phyloP scores from a whole-genome alignment of 75 land plant genomes.

The Cryptomeria japonica region DNA sequence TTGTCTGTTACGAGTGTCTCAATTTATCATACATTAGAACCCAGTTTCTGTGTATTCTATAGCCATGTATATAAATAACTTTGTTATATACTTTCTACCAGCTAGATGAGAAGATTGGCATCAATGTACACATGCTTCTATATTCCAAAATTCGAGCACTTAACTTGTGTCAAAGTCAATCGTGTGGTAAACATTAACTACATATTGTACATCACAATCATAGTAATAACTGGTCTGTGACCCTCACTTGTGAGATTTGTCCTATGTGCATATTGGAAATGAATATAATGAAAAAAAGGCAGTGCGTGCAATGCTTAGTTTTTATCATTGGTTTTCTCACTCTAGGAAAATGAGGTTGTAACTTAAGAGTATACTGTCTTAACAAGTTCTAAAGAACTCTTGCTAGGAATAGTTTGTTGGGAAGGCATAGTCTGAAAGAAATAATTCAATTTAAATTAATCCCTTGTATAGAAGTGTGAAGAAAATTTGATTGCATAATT shows the following conservation, averaged over 20 bases:
- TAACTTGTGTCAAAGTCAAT: too few relatives aligned
- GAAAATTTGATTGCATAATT: not conserved
- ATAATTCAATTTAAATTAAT: not conserved
- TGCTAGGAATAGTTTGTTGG: too few relatives aligned
- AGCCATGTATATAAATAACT: not conserved
- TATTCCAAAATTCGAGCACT: not conserved
- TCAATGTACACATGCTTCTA: not conserved
- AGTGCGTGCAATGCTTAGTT: not conserved
- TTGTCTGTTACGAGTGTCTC: not conserved
- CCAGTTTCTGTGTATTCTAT: not conserved
- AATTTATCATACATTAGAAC: too few relatives aligned
- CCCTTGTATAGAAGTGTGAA: not conserved
- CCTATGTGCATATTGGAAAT: not conserved
- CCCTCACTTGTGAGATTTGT: not conserved
- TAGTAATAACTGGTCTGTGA: too few relatives aligned
- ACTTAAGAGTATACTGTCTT: not conserved
- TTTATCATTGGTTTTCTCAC: too few relatives aligned
- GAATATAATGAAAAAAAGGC: not conserved
- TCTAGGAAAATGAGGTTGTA: not conserved
- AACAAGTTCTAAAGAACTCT: not conserved
- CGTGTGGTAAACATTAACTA: not conserved
- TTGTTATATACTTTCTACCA: not conserved
- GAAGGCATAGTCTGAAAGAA: too few relatives aligned
- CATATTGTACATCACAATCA: not conserved
- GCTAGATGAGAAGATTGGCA: not conserved